These are phyloP conservation scores for Sanghuangporus sanghuang DNA, from an alignment of 1,284 basidiomycete species.

Conservation along the genomic window DNA sequence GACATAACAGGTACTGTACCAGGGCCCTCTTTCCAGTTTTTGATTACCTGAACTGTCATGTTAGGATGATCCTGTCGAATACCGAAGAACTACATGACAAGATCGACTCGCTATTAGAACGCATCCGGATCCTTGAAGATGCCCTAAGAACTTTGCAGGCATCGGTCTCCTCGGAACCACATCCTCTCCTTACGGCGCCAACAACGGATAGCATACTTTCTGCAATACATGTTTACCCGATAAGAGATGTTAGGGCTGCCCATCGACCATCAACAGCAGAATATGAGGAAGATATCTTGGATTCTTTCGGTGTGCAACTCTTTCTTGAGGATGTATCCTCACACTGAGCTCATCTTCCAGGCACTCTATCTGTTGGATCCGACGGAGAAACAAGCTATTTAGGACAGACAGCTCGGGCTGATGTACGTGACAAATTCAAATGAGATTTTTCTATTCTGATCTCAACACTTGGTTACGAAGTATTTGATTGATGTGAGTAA, in stretches of 20 bases:
- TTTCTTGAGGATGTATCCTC: background rate
- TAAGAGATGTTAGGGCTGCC: background rate
- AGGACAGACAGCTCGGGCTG: conserved; percentile 58
- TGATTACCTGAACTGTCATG: background rate
- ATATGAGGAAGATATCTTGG: conserved; percentile 45
- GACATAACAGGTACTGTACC: conserved; percentile 39
- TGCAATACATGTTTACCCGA: background rate
- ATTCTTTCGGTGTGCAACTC: conserved; percentile 46
- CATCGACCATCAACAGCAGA: conserved; percentile 13
- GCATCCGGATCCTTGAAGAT: conserved; percentile 54
- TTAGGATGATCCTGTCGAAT: conserved; percentile 54
- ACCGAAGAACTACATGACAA: conserved; percentile 63
- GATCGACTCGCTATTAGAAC: conserved; percentile 47
- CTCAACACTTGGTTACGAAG: background rate
- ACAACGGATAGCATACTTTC: conserved; percentile 16
- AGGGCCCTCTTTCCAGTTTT: background rate
- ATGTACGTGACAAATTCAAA: conserved; percentile 36
- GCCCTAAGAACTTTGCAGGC: conserved; percentile 46
- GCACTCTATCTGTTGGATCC: conserved; percentile 53
- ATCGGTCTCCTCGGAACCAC: conserved; percentile 39
- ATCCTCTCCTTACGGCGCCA: conserved; percentile 37
- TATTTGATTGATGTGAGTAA: conserved; percentile 11
- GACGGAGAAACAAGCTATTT: conserved; percentile 52
- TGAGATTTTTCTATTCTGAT: background rate
- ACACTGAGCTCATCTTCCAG: conserved; percentile 26